These are phyloP conservation scores for Plasmodium vivax DNA, from an alignment of 169 alveolate genomes.

Conservation along the genomic window DNA sequence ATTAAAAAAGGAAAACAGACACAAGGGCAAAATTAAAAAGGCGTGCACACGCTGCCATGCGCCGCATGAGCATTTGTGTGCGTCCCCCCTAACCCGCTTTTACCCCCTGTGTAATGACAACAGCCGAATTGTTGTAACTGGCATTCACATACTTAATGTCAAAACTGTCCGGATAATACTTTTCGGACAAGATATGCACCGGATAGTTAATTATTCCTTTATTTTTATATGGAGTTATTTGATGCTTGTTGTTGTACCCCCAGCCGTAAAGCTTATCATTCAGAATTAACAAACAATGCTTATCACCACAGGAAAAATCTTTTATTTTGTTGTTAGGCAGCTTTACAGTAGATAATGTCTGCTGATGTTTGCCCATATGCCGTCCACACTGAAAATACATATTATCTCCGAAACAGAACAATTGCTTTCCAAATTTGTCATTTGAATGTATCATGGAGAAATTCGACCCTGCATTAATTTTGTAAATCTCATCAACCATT, in stretches of 20 bases:
- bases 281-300: conserved; percentile 57
- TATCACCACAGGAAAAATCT: conserved; percentile 72
- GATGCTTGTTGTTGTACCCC: conserved; percentile 67
- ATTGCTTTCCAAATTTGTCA: conserved; percentile 64
- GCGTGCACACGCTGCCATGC: background rate
- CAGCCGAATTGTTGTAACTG: conserved; percentile 45
- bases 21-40: background rate
- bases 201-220: conserved; percentile 66
- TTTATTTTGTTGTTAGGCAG: conserved; percentile 62
- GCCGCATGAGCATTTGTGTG: background rate
- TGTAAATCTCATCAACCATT: conserved; percentile 55
- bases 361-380: conserved; percentile 70
- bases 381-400: conserved; percentile 71
- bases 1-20: background rate
- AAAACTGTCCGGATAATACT: conserved; percentile 1
- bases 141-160: conserved; percentile 69
- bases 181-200: conserved; percentile 16
- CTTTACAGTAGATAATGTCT: conserved; percentile 72
- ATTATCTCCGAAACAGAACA: conserved; percentile 72
- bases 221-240: conserved; percentile 67
- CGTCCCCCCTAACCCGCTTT: background rate
- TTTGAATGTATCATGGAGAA: conserved; percentile 69
- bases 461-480: conserved; percentile 63
- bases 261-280: conserved; percentile 66
- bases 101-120: conserved; percentile 25